Conservation (phyloP, 805 yeast genomes). For the Ogataea ramenticola region DNA sequence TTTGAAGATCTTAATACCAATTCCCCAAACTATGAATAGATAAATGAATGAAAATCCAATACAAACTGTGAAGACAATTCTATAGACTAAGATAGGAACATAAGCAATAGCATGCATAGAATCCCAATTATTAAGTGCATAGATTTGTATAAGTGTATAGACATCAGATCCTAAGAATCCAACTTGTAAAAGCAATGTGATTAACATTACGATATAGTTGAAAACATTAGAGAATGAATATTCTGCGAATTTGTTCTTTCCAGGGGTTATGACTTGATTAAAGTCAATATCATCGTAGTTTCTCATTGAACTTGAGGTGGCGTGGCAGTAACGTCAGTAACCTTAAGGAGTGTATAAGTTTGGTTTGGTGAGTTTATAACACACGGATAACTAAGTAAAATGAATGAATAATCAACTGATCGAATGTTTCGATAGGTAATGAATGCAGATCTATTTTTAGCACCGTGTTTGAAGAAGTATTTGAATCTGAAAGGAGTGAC, state of each 20-base stretch:
- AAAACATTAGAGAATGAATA: conserved; percentile 34
- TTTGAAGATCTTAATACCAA: conserved; percentile 51
- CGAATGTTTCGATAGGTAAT: too few relatives aligned
- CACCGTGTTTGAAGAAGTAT: too few relatives aligned
- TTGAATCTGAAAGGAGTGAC: too few relatives aligned
- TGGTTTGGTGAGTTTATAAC: too few relatives aligned
- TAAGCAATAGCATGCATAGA: conserved; percentile 23
- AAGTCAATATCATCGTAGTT: not conserved
- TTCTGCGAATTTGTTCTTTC: conserved; percentile 9
- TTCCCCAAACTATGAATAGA: conserved; percentile 45
- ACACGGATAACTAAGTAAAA: too few relatives aligned
- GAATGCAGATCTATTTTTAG: too few relatives aligned
- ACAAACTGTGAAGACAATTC: conserved; percentile 44
- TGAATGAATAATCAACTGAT: too few relatives aligned
- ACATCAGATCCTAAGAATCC: conserved; percentile 61
- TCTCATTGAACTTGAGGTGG: too few relatives aligned
- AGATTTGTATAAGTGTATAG: conserved; percentile 67
- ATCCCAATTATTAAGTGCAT: conserved; percentile 52
- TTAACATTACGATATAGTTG: conserved; percentile 33
- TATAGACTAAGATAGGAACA: conserved; percentile 24
- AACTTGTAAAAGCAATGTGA: conserved; percentile 38
- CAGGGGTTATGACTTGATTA: not conserved
- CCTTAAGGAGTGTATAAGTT: too few relatives aligned
- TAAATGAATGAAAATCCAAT: conserved; percentile 63
- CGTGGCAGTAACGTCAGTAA: too few relatives aligned